Evolutionary conservation across 371 early-diverging fungal genomes (phyloP).

Genomic region (Gilbertella persicaria): DNA sequence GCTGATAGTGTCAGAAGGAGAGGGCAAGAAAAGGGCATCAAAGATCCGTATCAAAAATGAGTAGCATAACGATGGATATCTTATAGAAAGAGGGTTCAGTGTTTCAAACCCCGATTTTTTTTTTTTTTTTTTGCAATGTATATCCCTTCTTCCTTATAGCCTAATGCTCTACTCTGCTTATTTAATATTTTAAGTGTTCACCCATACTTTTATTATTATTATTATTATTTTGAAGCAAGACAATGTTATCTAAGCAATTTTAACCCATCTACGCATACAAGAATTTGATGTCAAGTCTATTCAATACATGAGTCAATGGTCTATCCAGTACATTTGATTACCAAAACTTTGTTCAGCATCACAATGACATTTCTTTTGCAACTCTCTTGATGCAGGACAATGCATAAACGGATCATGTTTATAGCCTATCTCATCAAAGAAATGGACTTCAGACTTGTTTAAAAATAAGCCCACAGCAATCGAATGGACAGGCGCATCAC

Average conservation of each 20-base stretch:
- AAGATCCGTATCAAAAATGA: no score
- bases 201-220: no score
- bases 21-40: no score
- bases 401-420: slow-evolving; percentile 66
- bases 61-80: no score
- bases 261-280: slow-evolving; percentile 34
- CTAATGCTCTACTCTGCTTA: no score
- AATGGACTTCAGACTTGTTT: slow-evolving; percentile 75
- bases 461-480: slow-evolving; percentile 75
- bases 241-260: slow-evolving; percentile 7
- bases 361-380: slow-evolving; percentile 67
- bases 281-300: slow-evolving; percentile 36
- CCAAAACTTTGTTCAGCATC: slow-evolving; percentile 57
- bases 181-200: no score
- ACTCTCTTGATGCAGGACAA: slow-evolving; percentile 61
- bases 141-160: no score
- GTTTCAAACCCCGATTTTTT: no score
- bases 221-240: no score
- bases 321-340: slow-evolving; percentile 12
- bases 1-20: no score
- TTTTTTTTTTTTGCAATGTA: no score
- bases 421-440: slow-evolving; percentile 87
- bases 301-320: neutral
- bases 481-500: slow-evolving; percentile 96
- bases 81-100: no score